phyloP scores from a whole-genome alignment of 2,329 filamentous ascomycete species.

The Calonectria hawksworthii region DNA sequence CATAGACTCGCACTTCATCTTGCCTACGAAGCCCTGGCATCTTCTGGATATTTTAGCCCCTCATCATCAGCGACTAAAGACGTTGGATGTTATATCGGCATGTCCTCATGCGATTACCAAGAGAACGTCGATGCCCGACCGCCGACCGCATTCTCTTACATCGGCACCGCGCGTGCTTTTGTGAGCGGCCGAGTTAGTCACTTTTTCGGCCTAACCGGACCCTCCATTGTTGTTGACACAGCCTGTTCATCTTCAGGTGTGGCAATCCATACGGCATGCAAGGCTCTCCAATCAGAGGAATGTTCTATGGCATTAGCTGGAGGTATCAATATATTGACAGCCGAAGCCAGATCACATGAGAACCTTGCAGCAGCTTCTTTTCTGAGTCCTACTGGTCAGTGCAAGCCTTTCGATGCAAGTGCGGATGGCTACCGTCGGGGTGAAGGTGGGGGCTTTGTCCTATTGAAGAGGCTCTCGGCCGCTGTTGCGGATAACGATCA shows the following conservation, averaged over 20 bases:
- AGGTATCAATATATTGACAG: neutral
- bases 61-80: neutral
- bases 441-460: neutral
- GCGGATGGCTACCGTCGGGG: neutral
- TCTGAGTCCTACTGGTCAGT: neutral
- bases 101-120: neutral
- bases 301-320: neutral
- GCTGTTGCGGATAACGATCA: neutral
- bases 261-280: constrained; percentile 2
- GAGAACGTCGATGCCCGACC: neutral
- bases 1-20: constrained; percentile 7
- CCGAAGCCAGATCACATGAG: neutral
- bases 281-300: neutral
- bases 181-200: neutral
- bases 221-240: neutral
- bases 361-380: neutral
- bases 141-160: neutral
- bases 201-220: neutral
- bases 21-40: neutral
- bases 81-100: neutral
- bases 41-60: neutral
- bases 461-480: neutral
- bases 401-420: constrained; percentile 1
- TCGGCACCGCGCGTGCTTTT: neutral
- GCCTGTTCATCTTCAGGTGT: neutral